Conservation (phyloP, 164 flowering plant genomes). For the Vitis rotundifolia region DNA sequence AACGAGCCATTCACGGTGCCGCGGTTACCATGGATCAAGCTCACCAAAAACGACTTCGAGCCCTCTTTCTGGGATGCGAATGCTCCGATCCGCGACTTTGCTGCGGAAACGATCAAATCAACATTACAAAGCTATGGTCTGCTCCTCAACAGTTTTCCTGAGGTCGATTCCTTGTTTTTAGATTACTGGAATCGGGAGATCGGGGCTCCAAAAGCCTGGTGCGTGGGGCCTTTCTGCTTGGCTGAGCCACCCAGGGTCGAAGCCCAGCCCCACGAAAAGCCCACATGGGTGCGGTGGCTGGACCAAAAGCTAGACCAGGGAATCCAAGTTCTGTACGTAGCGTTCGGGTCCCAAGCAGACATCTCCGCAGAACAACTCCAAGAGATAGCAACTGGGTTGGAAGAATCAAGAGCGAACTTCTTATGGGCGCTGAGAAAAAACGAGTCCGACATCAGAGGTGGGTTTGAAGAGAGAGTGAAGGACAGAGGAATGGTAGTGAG, state of each 20-base stretch:
- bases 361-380: conserved; percentile 36
- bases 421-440: too few species aligned
- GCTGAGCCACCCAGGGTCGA: conserved; percentile 16
- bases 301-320: conserved; percentile 29
- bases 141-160: conserved; percentile 43
- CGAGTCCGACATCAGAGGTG: too few species aligned
- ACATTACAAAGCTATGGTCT: conserved; percentile 24
- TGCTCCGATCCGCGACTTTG: conserved; percentile 13
- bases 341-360: conserved; percentile 63
- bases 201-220: conserved; percentile 22
- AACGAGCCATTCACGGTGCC: conserved; percentile 32
- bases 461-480: too few species aligned
- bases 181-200: conserved; percentile 21
- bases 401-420: too few species aligned
- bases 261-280: conserved; percentile 6
- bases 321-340: conserved; percentile 46
- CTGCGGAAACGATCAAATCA: conserved; percentile 8
- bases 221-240: conserved; percentile 44
- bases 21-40: conserved; percentile 38
- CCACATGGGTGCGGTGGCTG: conserved; percentile 36
- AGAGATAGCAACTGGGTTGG: too few species aligned
- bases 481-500: conserved; percentile 50
- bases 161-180: conserved; percentile 33
- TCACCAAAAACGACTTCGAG: conserved; percentile 30
- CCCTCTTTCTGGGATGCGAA: background rate